phyloP scores from a whole-genome alignment of 108 stramenopile species.

The Cylindrotheca fusiformis region DNA sequence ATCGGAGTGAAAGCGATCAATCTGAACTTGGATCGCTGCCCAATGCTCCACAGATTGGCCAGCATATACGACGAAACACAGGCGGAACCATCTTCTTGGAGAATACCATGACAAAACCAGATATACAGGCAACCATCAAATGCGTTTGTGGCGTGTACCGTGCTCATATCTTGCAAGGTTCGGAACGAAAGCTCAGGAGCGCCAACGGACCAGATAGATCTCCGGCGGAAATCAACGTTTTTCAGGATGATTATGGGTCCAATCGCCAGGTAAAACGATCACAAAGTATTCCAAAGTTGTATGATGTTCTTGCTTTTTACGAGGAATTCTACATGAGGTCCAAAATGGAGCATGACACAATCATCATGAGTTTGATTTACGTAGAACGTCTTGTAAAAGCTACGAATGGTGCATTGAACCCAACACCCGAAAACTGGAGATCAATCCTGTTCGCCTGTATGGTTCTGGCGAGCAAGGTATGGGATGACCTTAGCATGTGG shows the following conservation, averaged over 20 bases:
- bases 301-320: slow-evolving; percentile 75
- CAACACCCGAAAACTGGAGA: slow-evolving; percentile 80
- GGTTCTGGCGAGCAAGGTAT: slow-evolving; percentile 94
- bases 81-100: slow-evolving; percentile 89
- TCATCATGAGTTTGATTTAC: slow-evolving; percentile 95
- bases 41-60: slow-evolving; percentile 6
- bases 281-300: slow-evolving; percentile 52
- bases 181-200: slow-evolving; percentile 3
- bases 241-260: slow-evolving; percentile 9
- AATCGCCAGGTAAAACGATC: not conserved
- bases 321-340: slow-evolving; percentile 70
- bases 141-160: slow-evolving; percentile 90
- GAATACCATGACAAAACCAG: slow-evolving; percentile 86
- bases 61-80: slow-evolving; percentile 74
- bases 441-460: slow-evolving; percentile 91
- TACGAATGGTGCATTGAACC: slow-evolving; percentile 68
- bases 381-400: slow-evolving; percentile 92
- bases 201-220: not conserved
- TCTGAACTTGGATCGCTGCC: not conserved
- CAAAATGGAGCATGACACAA: slow-evolving; percentile 93
- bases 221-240: not conserved
- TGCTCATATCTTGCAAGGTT: slow-evolving; percentile 78
- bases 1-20: not conserved
- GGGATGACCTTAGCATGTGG: slow-evolving; percentile 98
- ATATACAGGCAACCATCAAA: slow-evolving; percentile 92